phyloP scores from a whole-genome alignment of 768 basidiomycete species.

The Tylopilus subfusipes region DNA sequence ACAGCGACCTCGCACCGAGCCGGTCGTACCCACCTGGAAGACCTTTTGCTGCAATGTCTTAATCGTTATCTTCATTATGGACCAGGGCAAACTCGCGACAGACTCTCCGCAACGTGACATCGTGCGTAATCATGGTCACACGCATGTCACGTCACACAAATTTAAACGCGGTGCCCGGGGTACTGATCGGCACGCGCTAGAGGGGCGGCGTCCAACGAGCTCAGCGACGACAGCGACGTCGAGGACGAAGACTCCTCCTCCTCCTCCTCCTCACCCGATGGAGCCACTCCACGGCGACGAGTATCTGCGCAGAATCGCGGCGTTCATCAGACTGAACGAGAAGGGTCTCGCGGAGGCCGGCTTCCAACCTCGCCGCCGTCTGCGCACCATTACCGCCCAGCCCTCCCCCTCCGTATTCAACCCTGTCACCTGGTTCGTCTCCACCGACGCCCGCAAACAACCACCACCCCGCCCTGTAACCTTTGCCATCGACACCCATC shows the following conservation, averaged over 20 bases:
- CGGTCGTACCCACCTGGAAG: slow-evolving; percentile 56
- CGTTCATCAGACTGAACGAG: slow-evolving; percentile 73
- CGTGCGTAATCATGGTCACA: slow-evolving; percentile 22
- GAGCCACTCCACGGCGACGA: slow-evolving; percentile 67
- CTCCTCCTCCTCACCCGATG: slow-evolving; percentile 36
- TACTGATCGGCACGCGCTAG: slow-evolving; percentile 16
- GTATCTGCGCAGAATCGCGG: slow-evolving; percentile 65
- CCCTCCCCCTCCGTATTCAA: slow-evolving; percentile 50
- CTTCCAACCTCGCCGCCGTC: slow-evolving; percentile 47
- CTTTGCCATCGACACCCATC: slow-evolving; percentile 72
- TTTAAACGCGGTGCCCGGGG: slow-evolving; percentile 22
- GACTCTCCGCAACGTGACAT: slow-evolving; percentile 17
- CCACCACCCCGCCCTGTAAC: slow-evolving; percentile 54
- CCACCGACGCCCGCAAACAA: slow-evolving; percentile 22
- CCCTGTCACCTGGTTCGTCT: slow-evolving; percentile 58
- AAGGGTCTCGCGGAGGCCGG: slow-evolving; percentile 65
- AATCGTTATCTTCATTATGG: slow-evolving; percentile 85
- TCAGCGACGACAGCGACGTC: background rate
- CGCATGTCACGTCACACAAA: slow-evolving; percentile 14
- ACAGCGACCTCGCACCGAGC: background rate
- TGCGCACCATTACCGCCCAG: slow-evolving; percentile 27
- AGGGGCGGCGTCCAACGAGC: slow-evolving; percentile 18
- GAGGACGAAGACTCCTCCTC: background rate
- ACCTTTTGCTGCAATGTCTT: slow-evolving; percentile 95
- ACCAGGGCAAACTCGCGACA: slow-evolving; percentile 14